A percentile compares a stretch with the other conserved stretches of the same genome.
Conservation (phyloP, 257 asterid genomes). For the Nicotiana paniculata region DNA sequence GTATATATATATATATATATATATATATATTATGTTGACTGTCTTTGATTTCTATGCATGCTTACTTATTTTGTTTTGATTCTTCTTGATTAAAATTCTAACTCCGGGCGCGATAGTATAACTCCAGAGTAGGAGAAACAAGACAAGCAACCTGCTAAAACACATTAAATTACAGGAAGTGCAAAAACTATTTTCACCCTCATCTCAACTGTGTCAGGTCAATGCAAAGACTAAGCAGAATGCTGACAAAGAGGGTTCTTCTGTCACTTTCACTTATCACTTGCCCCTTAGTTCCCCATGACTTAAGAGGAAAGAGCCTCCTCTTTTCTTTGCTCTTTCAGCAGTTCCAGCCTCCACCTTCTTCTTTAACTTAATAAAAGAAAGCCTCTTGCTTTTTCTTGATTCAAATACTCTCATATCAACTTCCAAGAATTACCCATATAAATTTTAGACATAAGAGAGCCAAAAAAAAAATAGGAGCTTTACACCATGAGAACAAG, state of each 20-base stretch:
- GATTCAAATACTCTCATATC: not conserved
- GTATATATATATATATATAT: no score
- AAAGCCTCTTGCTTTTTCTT: not conserved
- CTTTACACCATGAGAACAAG: slow-evolving; percentile 43
- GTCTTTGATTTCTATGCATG: no score
- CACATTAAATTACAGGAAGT: no score
- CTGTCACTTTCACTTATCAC: not conserved
- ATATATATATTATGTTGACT: no score
- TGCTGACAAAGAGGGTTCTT: not conserved
- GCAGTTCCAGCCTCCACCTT: not conserved
- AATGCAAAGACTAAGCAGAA: not conserved
- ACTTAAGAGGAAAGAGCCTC: not conserved
- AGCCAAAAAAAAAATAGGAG: not conserved
- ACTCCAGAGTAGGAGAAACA: no score
- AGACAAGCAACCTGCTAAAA: no score
- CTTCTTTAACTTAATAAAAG: not conserved
- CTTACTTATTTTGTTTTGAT: no score
- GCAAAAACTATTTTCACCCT: no score
- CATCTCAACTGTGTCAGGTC: not conserved
- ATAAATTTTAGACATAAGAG: not conserved
- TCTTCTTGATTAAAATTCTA: no score
- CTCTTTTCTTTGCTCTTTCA: not conserved
- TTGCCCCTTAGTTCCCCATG: not conserved
- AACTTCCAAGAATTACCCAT: not conserved
- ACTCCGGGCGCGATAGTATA: no score